phyloP scores from a whole-genome alignment of 768 basidiomycete species.

The Leccinum uliginosum region DNA sequence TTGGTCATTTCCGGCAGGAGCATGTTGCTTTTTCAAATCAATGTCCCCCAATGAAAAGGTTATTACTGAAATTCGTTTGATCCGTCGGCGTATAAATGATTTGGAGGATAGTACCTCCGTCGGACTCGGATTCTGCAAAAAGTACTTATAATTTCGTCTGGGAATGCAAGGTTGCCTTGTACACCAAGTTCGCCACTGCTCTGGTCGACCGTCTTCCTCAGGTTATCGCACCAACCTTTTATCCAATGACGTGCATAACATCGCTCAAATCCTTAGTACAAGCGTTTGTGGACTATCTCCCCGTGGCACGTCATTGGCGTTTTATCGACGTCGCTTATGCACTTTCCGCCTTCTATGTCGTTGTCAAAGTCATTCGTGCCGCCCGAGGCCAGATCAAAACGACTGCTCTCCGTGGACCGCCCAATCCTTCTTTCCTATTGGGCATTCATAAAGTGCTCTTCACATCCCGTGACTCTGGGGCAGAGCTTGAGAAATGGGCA shows the following conservation, averaged over 20 bases:
- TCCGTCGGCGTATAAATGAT: background rate
- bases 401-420: conserved; percentile 21
- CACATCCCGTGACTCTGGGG: conserved; percentile 23
- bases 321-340: conserved; percentile 2
- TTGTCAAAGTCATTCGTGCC: conserved; percentile 6
- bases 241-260: background rate
- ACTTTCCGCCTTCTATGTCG: conserved; percentile 2
- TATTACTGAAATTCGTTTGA: background rate
- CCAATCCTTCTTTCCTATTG: conserved; percentile 15
- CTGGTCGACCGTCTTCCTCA: background rate
- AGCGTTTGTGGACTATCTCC: background rate
- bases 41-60: too few species aligned
- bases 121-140: background rate
- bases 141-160: background rate
- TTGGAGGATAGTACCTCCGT: background rate
- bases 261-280: conserved; percentile 5
- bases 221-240: background rate
- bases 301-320: background rate
- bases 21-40: too few species aligned
- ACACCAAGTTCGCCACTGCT: background rate
- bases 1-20: too few species aligned
- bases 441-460: conserved; percentile 6
- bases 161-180: background rate
- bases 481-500: conserved; percentile 44
- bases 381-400: conserved; percentile 9